Conservation (phyloP, 768 basidiomycete genomes). For the Termitomyces eurrhizus region DNA sequence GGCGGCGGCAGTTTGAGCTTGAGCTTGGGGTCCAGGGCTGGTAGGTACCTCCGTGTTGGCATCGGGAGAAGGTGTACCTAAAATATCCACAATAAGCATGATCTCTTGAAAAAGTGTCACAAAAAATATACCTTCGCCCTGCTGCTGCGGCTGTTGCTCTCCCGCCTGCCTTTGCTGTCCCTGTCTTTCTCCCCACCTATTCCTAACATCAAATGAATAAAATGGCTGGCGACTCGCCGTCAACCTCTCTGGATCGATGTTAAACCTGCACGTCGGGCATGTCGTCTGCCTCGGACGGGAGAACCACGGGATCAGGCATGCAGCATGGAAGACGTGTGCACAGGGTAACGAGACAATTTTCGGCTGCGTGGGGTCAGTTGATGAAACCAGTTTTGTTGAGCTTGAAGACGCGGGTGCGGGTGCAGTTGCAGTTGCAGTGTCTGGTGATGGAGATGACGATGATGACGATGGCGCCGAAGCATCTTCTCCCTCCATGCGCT, state of each 20-base stretch:
- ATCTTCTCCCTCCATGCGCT: not conserved
- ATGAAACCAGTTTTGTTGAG: constrained; percentile 2
- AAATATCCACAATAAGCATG: not conserved
- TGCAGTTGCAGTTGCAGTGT: not conserved
- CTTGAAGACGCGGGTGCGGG: constrained; percentile 12
- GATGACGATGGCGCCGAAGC: not conserved
- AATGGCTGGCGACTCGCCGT: constrained; percentile 32
- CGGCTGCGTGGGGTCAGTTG: constrained; percentile 19
- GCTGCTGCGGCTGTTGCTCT: not conserved
- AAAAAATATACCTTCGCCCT: not conserved
- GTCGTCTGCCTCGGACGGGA: constrained; percentile 74
- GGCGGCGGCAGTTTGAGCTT: not conserved
- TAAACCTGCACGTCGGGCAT: constrained; percentile 80
- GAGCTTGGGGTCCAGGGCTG: not conserved
- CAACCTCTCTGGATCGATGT: constrained; percentile 75
- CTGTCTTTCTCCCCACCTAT: not conserved
- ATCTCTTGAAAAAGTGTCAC: not conserved
- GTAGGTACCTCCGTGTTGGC: not conserved
- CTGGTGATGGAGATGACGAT: not conserved
- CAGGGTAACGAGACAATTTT: constrained; percentile 72
- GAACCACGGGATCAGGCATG: constrained; percentile 82
- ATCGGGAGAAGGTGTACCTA: not conserved
- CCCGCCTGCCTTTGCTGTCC: not conserved
- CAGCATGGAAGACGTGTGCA: constrained; percentile 77
- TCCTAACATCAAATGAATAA: not conserved